Evolutionary conservation across 2,329 filamentous ascomycete genomes (phyloP).

Genomic region (Calonectria pteridis): DNA sequence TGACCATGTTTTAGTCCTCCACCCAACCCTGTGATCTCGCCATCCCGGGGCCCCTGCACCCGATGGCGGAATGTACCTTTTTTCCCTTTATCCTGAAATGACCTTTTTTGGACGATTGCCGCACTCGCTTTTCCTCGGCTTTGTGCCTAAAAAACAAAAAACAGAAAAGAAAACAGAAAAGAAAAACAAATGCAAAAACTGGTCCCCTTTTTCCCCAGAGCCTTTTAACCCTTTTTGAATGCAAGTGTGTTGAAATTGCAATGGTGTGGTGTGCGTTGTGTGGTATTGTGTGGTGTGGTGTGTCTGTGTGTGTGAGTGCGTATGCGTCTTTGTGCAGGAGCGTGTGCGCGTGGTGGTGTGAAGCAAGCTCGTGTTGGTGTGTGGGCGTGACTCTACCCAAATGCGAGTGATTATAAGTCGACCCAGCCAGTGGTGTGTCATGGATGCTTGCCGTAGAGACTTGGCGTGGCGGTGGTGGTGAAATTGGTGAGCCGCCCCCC

Average conservation of each 20-base stretch:
- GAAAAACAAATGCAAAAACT: background rate
- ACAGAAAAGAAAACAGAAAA: background rate
- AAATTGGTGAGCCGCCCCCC: background rate
- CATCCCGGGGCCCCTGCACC: conserved; percentile 10
- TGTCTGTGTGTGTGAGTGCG: conserved; percentile 2
- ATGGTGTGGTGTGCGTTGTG: conserved; percentile 8
- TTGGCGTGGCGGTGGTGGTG: conserved; percentile 13
- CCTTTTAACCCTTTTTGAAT: conserved; percentile 10
- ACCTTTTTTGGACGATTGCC: conserved; percentile 1
- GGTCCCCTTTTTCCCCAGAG: background rate
- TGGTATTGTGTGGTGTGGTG: background rate
- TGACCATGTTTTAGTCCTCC: conserved; percentile 6
- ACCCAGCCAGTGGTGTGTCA: background rate
- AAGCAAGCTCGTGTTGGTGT: conserved; percentile 1
- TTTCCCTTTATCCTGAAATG: conserved; percentile 17
- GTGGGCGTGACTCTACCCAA: conserved; percentile 5
- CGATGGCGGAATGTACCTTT: conserved; percentile 21
- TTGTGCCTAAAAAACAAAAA: conserved; percentile 10
- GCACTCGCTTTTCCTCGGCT: conserved; percentile 6
- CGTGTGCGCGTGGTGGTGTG: conserved; percentile 1
- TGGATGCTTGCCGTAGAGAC: background rate
- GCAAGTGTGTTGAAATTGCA: conserved; percentile 4
- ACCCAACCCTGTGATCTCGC: background rate
- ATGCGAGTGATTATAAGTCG: conserved; percentile 20
- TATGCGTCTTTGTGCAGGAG: background rate